Conservation (phyloP, 2,329 filamentous ascomycete genomes). For the Aspergillus fumigatiaffinis region DNA sequence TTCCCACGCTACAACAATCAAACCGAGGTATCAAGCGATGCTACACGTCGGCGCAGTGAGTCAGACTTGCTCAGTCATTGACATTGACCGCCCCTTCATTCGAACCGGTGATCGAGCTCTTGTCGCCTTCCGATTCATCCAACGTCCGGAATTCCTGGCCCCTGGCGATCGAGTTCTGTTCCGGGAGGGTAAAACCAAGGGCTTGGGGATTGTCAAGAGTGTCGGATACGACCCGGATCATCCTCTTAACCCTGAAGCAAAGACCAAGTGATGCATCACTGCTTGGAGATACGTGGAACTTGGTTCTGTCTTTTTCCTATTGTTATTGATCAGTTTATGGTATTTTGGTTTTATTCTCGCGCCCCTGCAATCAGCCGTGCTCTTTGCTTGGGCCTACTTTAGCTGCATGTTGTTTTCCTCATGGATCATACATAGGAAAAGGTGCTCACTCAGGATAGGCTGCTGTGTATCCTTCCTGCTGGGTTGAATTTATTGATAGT, state of each 20-base stretch:
- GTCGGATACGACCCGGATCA: conserved; percentile 75
- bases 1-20: conserved; percentile 94
- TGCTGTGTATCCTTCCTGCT: not conserved
- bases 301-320: conserved; percentile 2
- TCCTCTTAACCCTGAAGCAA: conserved; percentile 42
- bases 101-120: conserved; percentile 90
- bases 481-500: not conserved
- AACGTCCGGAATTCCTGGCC: conserved; percentile 85
- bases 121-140: conserved; percentile 92
- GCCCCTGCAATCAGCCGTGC: not conserved
- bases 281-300: not conserved
- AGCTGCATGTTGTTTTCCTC: not conserved
- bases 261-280: conserved; percentile 11
- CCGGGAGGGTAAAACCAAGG: conserved; percentile 91
- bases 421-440: not conserved
- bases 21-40: conserved; percentile 96
- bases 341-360: not conserved
- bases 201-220: conserved; percentile 86
- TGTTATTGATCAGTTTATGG: not conserved
- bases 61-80: conserved; percentile 95
- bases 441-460: not conserved
- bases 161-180: conserved; percentile 88
- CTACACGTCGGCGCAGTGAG: conserved; percentile 91
- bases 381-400: not conserved
- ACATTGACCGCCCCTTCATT: conserved; percentile 94